Evolutionary conservation across 352 stramenopile genomes (phyloP), one percentile per base, ranked within the genome.

Genomic region (Blastocystis hominis): DNA sequence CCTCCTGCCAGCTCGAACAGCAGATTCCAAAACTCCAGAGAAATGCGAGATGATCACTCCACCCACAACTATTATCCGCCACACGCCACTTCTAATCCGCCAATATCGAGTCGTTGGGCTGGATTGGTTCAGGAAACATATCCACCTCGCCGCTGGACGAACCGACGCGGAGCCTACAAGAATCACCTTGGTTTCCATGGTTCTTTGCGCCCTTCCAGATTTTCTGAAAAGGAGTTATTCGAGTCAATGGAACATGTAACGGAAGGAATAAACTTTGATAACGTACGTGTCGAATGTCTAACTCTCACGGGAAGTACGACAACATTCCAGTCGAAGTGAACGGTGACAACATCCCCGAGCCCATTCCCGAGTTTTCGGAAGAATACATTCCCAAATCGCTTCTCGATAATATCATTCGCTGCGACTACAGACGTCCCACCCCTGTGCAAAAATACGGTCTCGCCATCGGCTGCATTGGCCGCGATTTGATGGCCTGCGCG

Each of bases 361-460:
- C 94, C 0, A 95, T 98, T 54, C 92, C 92, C 1, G 90, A 92
- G 55, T 98, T 97, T 90, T 91, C 91, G 3, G 89, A 91, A 15
- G 94, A 95, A 20, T 91, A 94, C 55, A 92, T 98, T 20, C 94
- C 94, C 63, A 92, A 95, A 5, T 94, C 96, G 86, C 92, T 98
- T 5, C 93, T 93, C 42, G 91, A 93, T 75, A 98, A 97, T 90
- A 87, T 96, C 56, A 90, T 95, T 61, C 91, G 96, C 20, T 96
- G 93, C 91, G 93, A 95, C 88, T 99, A 98, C 92, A 89, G 75
- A 59, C 97, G 95, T 89, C 97, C 97, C 34, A 99, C 97, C 44
- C 97, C 97, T 3, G 96, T 99, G 46, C 97, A 99, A 89, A 98
- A 98, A 92, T 98, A 98, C 92, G 97, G 94, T 75, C 97, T 99